These are phyloP conservation scores for Pichia insulana DNA, from an alignment of 805 yeast species.

Conservation along the genomic window DNA sequence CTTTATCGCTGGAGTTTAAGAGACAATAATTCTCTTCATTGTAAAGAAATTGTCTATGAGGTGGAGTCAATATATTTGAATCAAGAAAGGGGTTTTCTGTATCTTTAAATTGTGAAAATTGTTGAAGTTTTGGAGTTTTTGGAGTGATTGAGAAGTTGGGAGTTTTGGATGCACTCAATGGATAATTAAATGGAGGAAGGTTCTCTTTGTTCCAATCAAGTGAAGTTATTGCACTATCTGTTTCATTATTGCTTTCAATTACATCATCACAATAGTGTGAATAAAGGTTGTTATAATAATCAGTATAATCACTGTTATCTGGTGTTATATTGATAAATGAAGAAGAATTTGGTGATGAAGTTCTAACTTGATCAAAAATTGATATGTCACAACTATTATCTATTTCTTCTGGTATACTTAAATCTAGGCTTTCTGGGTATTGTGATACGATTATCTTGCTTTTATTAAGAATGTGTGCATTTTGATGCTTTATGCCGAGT, in stretches of 20 bases:
- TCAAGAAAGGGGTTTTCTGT: constrained; percentile 1
- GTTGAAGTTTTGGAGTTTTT: not conserved
- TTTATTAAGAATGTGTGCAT: not conserved
- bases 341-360: not conserved
- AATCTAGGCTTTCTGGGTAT: not conserved
- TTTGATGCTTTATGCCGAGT: no score
- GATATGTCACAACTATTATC: not conserved
- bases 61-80: not conserved
- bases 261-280: not conserved
- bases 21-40: no score
- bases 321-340: not conserved
- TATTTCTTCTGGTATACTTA: not conserved
- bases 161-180: not conserved
- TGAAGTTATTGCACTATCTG: constrained; percentile 1
- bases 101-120: not conserved
- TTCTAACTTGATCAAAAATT: not conserved
- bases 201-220: constrained; percentile 6
- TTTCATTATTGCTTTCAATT: not conserved
- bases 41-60: not conserved
- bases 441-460: not conserved
- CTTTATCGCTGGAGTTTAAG: no score
- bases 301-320: constrained; percentile 1
- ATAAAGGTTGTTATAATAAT: constrained; percentile 1
- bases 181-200: not conserved
- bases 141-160: constrained; percentile 2